Conservation (phyloP, 2,329 filamentous ascomycete genomes). For the Colletotrichum euphorbiae region DNA sequence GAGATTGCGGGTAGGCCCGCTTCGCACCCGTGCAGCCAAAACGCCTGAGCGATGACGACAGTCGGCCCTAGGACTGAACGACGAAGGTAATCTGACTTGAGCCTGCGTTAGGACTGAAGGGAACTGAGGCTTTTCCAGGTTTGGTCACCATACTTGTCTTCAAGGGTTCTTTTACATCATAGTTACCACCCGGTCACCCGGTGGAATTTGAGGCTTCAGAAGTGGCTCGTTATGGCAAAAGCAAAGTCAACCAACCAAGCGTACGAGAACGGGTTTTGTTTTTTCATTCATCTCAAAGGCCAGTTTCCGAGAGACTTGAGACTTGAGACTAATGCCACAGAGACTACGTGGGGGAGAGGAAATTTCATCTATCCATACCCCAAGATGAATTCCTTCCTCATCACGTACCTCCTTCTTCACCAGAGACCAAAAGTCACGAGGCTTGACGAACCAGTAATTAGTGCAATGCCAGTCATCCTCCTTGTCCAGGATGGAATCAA, state of each 20-base stretch:
- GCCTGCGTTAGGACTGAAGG: no score
- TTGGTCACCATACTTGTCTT: not conserved
- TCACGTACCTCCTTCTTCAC: not conserved
- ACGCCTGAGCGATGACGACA: not conserved
- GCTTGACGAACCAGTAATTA: not conserved
- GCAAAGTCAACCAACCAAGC: no score
- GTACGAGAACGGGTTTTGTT: no score
- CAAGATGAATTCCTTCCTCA: not conserved
- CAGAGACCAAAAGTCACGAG: not conserved
- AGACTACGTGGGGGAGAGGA: not conserved
- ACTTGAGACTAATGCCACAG: not conserved
- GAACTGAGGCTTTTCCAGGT: not conserved
- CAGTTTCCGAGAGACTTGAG: no score
- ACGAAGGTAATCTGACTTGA: no score
- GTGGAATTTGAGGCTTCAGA: no score
- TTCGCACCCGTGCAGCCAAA: not conserved
- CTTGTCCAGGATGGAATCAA: slow-evolving; percentile 45
- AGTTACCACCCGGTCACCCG: no score
- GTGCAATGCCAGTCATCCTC: not conserved
- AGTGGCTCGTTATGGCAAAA: no score
- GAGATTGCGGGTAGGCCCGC: not conserved
- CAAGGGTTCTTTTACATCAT: not conserved
- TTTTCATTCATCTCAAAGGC: no score
- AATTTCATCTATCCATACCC: no score
- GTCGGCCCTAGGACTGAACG: not conserved